Percentiles rank a stretch among this genome's conserved stretches.
Conservation (phyloP, 73 alveolate genomes). For the Tetrahymena borealis region DNA sequence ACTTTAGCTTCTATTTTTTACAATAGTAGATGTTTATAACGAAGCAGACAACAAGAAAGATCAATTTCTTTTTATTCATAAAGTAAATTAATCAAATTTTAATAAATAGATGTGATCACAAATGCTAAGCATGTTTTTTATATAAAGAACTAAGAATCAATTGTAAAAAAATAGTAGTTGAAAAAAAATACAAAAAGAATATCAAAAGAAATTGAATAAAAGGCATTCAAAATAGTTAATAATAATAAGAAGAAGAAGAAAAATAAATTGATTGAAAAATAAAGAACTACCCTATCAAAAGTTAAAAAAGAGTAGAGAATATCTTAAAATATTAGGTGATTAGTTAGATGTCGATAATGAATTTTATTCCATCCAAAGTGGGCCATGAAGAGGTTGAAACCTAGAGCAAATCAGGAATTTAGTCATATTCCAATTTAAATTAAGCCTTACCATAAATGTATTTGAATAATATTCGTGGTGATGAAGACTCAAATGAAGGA, state of each 20-base stretch:
- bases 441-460: neutral
- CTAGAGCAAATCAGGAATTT: neutral
- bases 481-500: neutral
- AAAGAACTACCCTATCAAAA: no score
- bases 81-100: no score
- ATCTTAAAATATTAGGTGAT: no score
- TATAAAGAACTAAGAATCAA: neutral
- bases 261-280: no score
- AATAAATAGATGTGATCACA: no score
- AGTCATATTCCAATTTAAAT: neutral
- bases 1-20: neutral
- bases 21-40: neutral
- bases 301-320: no score
- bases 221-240: neutral
- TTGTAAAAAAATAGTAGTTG: neutral
- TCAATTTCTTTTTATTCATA: no score
- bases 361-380: neutral
- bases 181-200: neutral
- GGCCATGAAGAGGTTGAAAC: neutral
- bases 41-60: no score
- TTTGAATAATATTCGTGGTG: neutral
- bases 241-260: neutral
- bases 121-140: no score
- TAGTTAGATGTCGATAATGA: neutral
- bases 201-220: neutral